phyloP scores from a whole-genome alignment of 768 basidiomycete species.

The Stropharia rugosoannulata region DNA sequence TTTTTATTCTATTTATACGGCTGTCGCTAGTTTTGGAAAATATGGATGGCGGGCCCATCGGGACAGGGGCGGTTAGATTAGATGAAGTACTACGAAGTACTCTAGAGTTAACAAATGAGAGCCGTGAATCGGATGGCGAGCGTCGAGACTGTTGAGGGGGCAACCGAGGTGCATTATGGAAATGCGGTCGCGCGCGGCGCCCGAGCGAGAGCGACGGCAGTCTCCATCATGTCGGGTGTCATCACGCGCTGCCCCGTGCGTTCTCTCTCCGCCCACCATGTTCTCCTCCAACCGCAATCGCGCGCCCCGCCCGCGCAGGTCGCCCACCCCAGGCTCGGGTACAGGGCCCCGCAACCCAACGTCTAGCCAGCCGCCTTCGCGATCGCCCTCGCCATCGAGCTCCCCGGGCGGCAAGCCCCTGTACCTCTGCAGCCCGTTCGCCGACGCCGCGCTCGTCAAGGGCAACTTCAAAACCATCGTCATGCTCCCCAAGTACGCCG shows the following conservation, averaged over 20 bases:
- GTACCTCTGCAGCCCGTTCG: conserved; percentile 93
- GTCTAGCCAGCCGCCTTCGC: conserved; percentile 29
- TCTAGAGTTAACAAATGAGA: background rate
- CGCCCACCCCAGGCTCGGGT: conserved; percentile 24
- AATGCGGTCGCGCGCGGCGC: background rate
- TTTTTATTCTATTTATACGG: conserved; percentile 3
- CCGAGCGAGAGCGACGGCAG: background rate
- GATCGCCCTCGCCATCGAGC: conserved; percentile 38
- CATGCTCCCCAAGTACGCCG: conserved; percentile 91
- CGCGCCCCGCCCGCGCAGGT: conserved; percentile 23
- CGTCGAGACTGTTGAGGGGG: too few relatives aligned
- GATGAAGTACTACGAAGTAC: background rate
- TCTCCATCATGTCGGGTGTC: conserved; percentile 34
- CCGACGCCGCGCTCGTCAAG: conserved; percentile 92
- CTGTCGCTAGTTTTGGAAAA: background rate
- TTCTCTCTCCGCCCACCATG: conserved; percentile 2
- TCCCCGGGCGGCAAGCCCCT: conserved; percentile 53
- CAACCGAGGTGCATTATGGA: too few relatives aligned
- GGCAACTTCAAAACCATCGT: conserved; percentile 99
- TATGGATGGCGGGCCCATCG: conserved; percentile 2
- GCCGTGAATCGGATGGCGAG: background rate
- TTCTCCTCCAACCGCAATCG: conserved; percentile 30
- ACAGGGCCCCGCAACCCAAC: conserved; percentile 12
- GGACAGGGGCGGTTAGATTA: conserved; percentile 8
- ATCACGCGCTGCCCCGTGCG: background rate